Evolutionary conservation across 345 rosid genomes (phyloP).

Genomic region (Dovyalis caffra): DNA sequence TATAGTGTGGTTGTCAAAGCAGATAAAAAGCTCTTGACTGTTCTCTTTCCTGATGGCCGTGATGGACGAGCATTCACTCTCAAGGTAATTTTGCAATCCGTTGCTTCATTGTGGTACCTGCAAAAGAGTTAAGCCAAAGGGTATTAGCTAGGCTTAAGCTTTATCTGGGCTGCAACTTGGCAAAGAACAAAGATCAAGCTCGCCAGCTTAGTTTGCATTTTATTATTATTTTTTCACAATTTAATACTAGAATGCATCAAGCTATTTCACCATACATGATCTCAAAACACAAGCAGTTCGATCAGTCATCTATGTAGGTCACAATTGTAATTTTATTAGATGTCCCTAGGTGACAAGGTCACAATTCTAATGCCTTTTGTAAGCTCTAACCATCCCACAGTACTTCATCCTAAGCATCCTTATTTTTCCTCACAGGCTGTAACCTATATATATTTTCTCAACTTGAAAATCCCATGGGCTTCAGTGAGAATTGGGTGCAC

Average conservation of each 20-base stretch:
- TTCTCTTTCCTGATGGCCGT: slow-evolving; percentile 92
- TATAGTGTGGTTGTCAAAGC: slow-evolving; percentile 91
- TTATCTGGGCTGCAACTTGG: background rate
- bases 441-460: background rate
- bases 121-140: slow-evolving; percentile 1
- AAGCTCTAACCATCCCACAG: background rate
- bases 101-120: background rate
- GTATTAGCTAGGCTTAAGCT: background rate
- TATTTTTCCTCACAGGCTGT: background rate
- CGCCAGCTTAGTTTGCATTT: background rate
- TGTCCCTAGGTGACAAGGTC: background rate
- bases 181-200: background rate
- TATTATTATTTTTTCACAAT: background rate
- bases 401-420: background rate
- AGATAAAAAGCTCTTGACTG: slow-evolving; percentile 92
- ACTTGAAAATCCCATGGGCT: background rate
- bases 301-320: background rate
- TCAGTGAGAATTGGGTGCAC: background rate
- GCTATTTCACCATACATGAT: background rate
- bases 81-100: slow-evolving; percentile 55
- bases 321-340: background rate
- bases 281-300: background rate
- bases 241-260: background rate
- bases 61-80: slow-evolving; percentile 96
- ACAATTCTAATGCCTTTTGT: background rate